phyloP scores from a whole-genome alignment of 306 rosid genomes.

The Cicer bijugum region DNA sequence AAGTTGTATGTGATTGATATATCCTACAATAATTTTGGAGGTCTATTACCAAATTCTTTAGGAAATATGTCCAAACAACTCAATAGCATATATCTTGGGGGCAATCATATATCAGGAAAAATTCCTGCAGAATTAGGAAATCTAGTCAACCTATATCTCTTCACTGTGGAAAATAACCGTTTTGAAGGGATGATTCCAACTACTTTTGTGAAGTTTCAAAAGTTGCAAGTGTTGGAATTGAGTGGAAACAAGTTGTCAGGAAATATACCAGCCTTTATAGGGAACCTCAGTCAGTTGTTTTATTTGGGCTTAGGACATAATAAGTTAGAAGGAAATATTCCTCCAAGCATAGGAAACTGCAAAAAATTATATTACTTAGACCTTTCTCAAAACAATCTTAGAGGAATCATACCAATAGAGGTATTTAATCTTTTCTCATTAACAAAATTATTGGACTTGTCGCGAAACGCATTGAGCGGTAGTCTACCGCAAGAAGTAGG shows the following conservation, averaged over 20 bases:
- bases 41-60: conserved; percentile 39
- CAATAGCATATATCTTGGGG: neutral
- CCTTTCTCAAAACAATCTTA: conserved; percentile 34
- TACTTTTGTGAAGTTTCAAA: conserved; percentile 38
- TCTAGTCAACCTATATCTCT: neutral
- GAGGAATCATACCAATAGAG: conserved; percentile 47
- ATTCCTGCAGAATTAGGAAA: conserved; percentile 44
- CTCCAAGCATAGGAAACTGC: conserved; percentile 39
- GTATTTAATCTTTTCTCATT: conserved; percentile 36
- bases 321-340: conserved; percentile 49
- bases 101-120: conserved; percentile 38
- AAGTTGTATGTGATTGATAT: neutral
- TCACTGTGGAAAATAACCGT: neutral
- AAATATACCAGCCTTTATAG: conserved; percentile 29
- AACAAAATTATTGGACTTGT: conserved; percentile 40
- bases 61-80: conserved; percentile 51
- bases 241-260: conserved; percentile 43
- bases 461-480: conserved; percentile 46
- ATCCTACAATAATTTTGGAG: conserved; percentile 45
- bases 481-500: conserved; percentile 43
- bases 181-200: conserved; percentile 42
- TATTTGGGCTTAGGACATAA: neutral
- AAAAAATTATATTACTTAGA: neutral
- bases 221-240: neutral
- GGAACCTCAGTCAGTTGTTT: conserved; percentile 45